A percentile compares a stretch with the other conserved stretches of the same genome.
phyloP scores from a whole-genome alignment of 164 flowering plant genomes.

The Macadamia tetraphylla region DNA sequence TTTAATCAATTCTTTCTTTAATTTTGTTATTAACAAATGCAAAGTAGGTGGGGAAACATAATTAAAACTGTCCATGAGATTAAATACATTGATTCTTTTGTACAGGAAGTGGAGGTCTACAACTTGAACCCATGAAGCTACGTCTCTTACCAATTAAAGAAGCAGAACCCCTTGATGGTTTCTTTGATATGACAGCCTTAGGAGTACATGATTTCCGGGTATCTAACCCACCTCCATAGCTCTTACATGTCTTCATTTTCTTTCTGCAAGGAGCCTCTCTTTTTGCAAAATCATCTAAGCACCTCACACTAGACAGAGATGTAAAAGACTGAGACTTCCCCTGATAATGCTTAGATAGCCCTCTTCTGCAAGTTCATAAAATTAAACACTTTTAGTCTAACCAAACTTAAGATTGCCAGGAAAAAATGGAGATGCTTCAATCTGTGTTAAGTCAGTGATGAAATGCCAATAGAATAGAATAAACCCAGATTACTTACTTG shows the following conservation, averaged over 20 bases:
- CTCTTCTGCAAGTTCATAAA: constrained; percentile 52
- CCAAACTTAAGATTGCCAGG: too few relatives aligned
- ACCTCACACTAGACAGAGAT: constrained; percentile 50
- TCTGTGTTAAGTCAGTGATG: not conserved
- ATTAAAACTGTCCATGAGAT: not conserved
- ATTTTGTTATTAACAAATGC: too few relatives aligned
- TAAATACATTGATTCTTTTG: constrained; percentile 19
- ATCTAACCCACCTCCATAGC: constrained; percentile 48
- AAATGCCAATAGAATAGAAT: not conserved
- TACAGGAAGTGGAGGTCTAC: constrained; percentile 35
- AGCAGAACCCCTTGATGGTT: constrained; percentile 30
- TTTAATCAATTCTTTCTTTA: not conserved
- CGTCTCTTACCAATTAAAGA: constrained; percentile 29
- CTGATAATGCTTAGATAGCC: constrained; percentile 60
- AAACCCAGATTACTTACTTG: constrained; percentile 42
- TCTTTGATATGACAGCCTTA: constrained; percentile 50
- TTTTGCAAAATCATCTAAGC: constrained; percentile 68
- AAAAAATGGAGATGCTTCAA: not conserved
- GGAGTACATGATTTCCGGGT: constrained; percentile 37
- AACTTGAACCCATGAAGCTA: constrained; percentile 13
- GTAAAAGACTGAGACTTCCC: constrained; percentile 82
- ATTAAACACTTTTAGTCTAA: not conserved
- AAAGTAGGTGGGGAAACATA: too few relatives aligned
- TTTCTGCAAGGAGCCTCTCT: constrained; percentile 39
- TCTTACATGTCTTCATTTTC: constrained; percentile 55